Conservation (phyloP, 345 rosid species). For the Eucalyptus microcorys region DNA sequence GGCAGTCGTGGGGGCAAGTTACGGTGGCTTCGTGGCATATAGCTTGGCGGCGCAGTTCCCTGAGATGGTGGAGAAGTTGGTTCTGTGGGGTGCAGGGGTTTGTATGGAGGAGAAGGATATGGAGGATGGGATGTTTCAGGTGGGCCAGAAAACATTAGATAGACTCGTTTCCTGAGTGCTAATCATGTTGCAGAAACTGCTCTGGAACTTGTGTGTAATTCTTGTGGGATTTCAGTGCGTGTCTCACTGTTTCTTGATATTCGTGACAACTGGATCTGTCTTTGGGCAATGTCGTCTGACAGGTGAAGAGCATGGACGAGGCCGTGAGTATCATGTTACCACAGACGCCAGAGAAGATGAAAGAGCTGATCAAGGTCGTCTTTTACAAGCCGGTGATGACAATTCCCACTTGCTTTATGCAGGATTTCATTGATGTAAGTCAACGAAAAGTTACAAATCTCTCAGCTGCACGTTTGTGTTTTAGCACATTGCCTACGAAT, state of each 20-base stretch:
- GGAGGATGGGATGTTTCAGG: neutral
- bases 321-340: slow-evolving; percentile 3
- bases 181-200: neutral
- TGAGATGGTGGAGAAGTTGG: slow-evolving; percentile 4
- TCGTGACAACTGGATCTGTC: neutral
- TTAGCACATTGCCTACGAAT: neutral
- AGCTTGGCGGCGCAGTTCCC: slow-evolving; percentile 4
- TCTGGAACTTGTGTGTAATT: neutral
- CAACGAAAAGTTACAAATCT: neutral
- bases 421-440: slow-evolving; percentile 3
- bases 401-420: neutral
- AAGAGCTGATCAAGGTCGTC: neutral
- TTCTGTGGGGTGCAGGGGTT: slow-evolving; percentile 2
- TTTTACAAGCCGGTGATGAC: neutral
- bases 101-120: slow-evolving; percentile 7
- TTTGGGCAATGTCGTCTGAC: neutral
- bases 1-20: slow-evolving; percentile 2
- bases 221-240: neutral
- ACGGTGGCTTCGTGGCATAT: slow-evolving; percentile 12
- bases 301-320: neutral
- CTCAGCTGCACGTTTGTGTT: neutral
- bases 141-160: neutral
- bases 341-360: slow-evolving; percentile 1
- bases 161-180: neutral
- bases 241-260: neutral